These are phyloP conservation scores for Epicoccum nigrum DNA, from an alignment of 2,329 filamentous ascomycete genomes.

Conservation along the genomic window DNA sequence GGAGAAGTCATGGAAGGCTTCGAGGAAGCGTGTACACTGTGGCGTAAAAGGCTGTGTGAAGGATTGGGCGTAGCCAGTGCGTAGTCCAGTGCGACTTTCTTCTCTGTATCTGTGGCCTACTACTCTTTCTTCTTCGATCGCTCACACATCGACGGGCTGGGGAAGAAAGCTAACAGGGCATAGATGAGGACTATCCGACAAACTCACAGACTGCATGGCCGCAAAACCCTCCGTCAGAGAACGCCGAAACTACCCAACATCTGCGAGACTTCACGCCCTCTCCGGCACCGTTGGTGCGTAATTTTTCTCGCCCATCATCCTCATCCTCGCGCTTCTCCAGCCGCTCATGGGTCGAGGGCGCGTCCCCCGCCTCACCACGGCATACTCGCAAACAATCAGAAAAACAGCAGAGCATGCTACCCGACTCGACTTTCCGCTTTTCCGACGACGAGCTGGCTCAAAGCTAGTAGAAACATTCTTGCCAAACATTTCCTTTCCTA, in stretches of 20 bases:
- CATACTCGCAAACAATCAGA: slow-evolving; percentile 6
- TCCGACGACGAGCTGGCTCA: slow-evolving; percentile 12
- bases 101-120: not conserved
- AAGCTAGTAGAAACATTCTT: not conserved
- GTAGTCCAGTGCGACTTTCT: slow-evolving; percentile 25
- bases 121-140: not conserved
- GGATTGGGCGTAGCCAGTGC: slow-evolving; percentile 47
- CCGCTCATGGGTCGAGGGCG: slow-evolving; percentile 13
- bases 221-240: not conserved
- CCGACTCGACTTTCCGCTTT: slow-evolving; percentile 11
- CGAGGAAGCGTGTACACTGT: slow-evolving; percentile 84
- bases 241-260: not conserved
- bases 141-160: not conserved
- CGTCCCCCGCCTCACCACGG: slow-evolving; percentile 10
- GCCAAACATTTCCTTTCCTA: slow-evolving; percentile 1
- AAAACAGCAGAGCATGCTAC: slow-evolving; percentile 1
- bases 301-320: slow-evolving; percentile 13
- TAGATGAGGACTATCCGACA: slow-evolving; percentile 4
- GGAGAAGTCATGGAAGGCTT: slow-evolving; percentile 90
- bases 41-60: slow-evolving; percentile 74
- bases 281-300: slow-evolving; percentile 3
- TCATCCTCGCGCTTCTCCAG: slow-evolving; percentile 16
- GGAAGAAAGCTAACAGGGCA: slow-evolving; percentile 2
- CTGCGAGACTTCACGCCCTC: slow-evolving; percentile 6
- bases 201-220: not conserved